phyloP scores from a whole-genome alignment of 768 basidiomycete species.

The Mrakia frigida region DNA sequence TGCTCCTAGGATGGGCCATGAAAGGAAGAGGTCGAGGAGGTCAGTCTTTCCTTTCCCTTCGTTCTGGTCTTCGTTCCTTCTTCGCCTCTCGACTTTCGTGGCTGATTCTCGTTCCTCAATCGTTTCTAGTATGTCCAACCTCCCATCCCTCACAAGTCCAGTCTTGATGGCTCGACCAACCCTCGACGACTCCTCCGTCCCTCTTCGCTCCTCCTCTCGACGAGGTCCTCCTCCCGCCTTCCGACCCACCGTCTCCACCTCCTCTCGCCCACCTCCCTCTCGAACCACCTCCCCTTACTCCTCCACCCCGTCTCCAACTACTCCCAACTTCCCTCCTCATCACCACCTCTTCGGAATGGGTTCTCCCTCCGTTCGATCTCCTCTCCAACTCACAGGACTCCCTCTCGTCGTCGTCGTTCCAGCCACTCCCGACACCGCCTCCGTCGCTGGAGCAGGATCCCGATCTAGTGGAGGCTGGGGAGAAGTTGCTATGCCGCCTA shows the following conservation, averaged over 20 bases:
- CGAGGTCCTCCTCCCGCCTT: slow-evolving; percentile 5
- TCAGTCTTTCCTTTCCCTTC: not conserved
- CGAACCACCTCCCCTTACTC: not conserved
- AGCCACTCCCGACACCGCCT: slow-evolving; percentile 8
- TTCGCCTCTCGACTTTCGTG: not conserved
- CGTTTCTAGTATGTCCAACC: slow-evolving; percentile 14
- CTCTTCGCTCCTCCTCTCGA: not conserved
- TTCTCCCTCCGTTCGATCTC: not conserved
- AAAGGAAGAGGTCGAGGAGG: slow-evolving; percentile 12
- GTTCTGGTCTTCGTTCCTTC: not conserved
- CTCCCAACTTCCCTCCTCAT: not conserved
- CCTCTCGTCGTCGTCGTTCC: slow-evolving; percentile 18
- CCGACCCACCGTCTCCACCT: not conserved
- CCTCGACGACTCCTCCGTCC: not conserved
- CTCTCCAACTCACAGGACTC: slow-evolving; percentile 10
- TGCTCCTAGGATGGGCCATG: slow-evolving; percentile 3
- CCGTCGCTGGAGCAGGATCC: not conserved
- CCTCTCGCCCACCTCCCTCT: slow-evolving; percentile 3
- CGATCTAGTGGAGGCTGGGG: slow-evolving; percentile 1
- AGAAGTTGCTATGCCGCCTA: not conserved
- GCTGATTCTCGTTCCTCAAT: not conserved
- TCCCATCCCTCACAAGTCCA: not conserved
- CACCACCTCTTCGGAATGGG: slow-evolving; percentile 5
- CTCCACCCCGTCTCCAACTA: not conserved
- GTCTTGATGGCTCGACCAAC: not conserved